phyloP scores from a whole-genome alignment of 208 protist species.

The Vickermania ingenoplastis region DNA sequence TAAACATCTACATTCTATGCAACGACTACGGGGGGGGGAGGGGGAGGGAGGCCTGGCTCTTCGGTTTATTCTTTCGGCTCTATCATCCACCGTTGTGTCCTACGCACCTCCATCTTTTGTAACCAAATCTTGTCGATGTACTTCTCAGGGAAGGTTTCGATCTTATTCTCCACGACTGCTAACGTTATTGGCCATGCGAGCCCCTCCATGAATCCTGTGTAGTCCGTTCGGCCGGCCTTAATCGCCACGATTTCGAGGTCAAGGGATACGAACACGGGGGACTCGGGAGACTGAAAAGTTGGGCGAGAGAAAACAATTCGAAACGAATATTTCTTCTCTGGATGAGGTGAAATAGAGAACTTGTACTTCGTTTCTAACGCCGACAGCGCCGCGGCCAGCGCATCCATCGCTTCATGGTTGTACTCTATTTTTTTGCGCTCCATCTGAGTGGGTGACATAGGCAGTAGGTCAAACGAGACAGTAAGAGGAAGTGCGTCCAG shows the following conservation, averaged over 20 bases:
- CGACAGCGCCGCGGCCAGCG: conserved; percentile 29
- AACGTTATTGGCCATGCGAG: conserved; percentile 24
- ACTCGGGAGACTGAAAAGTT: conserved; percentile 40
- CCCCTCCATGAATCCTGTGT: conserved; percentile 21
- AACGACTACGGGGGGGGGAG: too few species aligned
- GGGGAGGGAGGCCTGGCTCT: too few species aligned
- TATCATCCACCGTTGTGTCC: conserved; percentile 12
- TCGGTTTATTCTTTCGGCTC: too few species aligned
- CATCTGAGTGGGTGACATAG: neutral
- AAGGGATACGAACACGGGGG: conserved; percentile 32
- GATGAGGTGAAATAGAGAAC: conserved; percentile 42
- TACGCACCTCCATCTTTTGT: conserved; percentile 21
- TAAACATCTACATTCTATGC: too few species aligned
- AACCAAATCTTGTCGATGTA: conserved; percentile 35
- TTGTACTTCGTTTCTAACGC: conserved; percentile 32
- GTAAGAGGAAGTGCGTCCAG: neutral
- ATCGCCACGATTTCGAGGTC: conserved; percentile 8
- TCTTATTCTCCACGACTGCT: conserved; percentile 4
- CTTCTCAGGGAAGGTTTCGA: conserved; percentile 19
- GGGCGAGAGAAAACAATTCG: conserved; percentile 49
- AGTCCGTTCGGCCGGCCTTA: conserved; percentile 6
- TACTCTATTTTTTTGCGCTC: neutral
- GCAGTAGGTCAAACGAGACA: neutral
- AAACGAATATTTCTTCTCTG: conserved; percentile 13
- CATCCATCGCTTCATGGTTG: neutral